These are phyloP conservation scores for Dorcoceras hygrometricum DNA, from an alignment of 257 asterid species.

Conservation along the genomic window DNA sequence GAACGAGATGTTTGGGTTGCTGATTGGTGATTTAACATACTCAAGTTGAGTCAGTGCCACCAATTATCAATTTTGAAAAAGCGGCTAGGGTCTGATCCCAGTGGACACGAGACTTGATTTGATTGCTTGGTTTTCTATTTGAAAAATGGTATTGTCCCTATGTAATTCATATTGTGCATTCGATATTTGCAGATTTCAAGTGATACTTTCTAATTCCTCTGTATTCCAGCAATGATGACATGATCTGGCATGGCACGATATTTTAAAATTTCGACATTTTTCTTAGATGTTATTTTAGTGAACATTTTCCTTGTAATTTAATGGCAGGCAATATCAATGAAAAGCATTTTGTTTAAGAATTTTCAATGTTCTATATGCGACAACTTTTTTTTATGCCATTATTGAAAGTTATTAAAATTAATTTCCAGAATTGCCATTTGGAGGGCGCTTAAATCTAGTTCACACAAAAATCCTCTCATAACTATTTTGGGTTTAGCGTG, in stretches of 20 bases:
- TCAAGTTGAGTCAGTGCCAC: too few species aligned
- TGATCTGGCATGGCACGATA: conserved; percentile 9
- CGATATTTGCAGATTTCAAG: not conserved
- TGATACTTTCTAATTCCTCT: conserved; percentile 2
- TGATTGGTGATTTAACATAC: too few species aligned
- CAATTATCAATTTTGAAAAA: too few species aligned
- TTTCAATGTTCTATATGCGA: conserved; percentile 7
- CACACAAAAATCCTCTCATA: conserved; percentile 4
- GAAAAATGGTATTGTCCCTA: not conserved
- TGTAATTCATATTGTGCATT: not conserved
- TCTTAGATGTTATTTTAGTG: conserved; percentile 16
- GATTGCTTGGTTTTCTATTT: conserved; percentile 2
- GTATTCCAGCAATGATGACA: not conserved
- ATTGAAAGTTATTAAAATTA: conserved; percentile 12
- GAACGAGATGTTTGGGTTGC: too few species aligned
- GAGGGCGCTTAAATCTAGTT: conserved; percentile 11
- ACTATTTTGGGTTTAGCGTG: conserved; percentile 10
- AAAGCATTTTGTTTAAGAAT: conserved; percentile 4
- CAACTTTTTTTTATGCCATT: conserved; percentile 17
- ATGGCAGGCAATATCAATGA: conserved; percentile 5
- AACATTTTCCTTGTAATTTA: conserved; percentile 14
- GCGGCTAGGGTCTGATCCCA: too few species aligned
- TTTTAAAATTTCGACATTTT: conserved; percentile 10
- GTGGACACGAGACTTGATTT: not conserved
- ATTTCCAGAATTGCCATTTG: conserved; percentile 3